Conservation (phyloP, 2,329 filamentous ascomycete species). For the Diplocarpon rosae region DNA sequence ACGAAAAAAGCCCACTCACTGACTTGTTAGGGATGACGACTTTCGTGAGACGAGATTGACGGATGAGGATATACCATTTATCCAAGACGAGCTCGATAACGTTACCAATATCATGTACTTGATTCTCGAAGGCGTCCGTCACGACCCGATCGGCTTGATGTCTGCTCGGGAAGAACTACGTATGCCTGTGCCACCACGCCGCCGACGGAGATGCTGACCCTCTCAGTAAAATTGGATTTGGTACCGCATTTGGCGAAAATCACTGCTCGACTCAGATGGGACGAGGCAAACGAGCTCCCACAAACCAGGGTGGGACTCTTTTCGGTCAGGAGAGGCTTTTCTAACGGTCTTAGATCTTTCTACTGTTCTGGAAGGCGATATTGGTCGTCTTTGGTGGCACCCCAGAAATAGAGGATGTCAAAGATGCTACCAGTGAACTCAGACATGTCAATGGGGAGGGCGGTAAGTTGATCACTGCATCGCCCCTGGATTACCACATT, state of each 20-base stretch:
- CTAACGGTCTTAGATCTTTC: slow-evolving; percentile 46
- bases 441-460: slow-evolving; percentile 35
- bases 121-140: slow-evolving; percentile 44
- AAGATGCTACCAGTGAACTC: slow-evolving; percentile 55
- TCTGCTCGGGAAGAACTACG: slow-evolving; percentile 33
- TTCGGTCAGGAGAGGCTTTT: neutral
- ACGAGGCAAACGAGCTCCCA: slow-evolving; percentile 51
- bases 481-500: slow-evolving; percentile 88
- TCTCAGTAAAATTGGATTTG: slow-evolving; percentile 44
- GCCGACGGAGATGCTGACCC: neutral
- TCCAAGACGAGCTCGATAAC: slow-evolving; percentile 49
- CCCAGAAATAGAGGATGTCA: slow-evolving; percentile 60
- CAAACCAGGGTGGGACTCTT: slow-evolving; percentile 48
- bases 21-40: slow-evolving; percentile 23
- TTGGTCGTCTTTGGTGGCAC: slow-evolving; percentile 77
- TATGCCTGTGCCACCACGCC: slow-evolving; percentile 28
- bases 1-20: slow-evolving; percentile 6
- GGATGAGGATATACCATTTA: slow-evolving; percentile 27
- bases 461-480: slow-evolving; percentile 71
- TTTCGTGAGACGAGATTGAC: slow-evolving; percentile 25
- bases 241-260: slow-evolving; percentile 62
- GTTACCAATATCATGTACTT: slow-evolving; percentile 54
- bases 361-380: slow-evolving; percentile 87
- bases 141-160: slow-evolving; percentile 38
- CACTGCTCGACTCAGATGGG: slow-evolving; percentile 60